A percentile compares a stretch with the other conserved stretches of the same genome.
Evolutionary conservation across 169 alveolate genomes (phyloP).

Genomic region (Plasmodium relictum): DNA sequence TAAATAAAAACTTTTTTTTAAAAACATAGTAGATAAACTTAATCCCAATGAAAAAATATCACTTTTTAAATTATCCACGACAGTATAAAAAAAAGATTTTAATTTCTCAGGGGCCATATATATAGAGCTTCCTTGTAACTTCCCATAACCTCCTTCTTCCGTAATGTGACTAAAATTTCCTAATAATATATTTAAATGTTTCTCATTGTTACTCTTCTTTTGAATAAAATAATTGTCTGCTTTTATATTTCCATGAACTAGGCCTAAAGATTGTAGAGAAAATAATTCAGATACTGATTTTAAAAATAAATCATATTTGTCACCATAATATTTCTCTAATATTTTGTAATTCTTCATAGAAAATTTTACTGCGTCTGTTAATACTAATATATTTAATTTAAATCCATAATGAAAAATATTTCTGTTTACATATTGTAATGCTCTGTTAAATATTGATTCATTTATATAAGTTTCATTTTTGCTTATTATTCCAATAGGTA

Average conservation of each 20-base stretch:
- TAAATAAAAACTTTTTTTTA: constrained; percentile 22
- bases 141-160: constrained; percentile 56
- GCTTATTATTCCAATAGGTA: constrained; percentile 51
- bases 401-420: constrained; percentile 32
- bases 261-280: constrained; percentile 46
- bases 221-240: constrained; percentile 39
- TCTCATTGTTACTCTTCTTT: background rate
- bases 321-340: constrained; percentile 7
- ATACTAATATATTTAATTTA: constrained; percentile 20
- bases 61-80: constrained; percentile 51
- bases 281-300: constrained; percentile 31
- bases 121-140: constrained; percentile 42
- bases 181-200: constrained; percentile 7
- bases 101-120: constrained; percentile 57
- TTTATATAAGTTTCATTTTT: constrained; percentile 31
- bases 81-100: constrained; percentile 22
- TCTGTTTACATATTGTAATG: constrained; percentile 13
- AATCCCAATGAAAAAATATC: constrained; percentile 62
- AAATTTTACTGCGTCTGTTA: constrained; percentile 29
- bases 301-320: constrained; percentile 51
- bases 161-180: constrained; percentile 19
- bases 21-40: constrained; percentile 49
- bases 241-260: constrained; percentile 42
- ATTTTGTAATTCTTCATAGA: constrained; percentile 2
- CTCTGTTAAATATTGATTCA: constrained; percentile 20